Evolutionary conservation across 1,284 basidiomycete genomes (phyloP).

Genomic region (Athelia sp.): DNA sequence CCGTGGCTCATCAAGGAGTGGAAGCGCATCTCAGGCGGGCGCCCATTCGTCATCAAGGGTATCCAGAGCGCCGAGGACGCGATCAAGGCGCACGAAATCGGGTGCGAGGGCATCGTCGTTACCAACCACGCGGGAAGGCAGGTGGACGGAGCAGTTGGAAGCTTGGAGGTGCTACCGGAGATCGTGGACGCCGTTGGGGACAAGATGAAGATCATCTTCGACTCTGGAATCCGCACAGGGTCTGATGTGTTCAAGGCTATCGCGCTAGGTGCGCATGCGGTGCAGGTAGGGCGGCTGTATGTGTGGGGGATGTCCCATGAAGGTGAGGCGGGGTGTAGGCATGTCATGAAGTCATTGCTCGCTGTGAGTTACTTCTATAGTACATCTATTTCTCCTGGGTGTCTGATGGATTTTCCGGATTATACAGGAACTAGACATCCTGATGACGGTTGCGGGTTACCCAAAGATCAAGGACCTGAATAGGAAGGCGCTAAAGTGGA

Average conservation of each 20-base stretch:
- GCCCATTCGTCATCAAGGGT: constrained; percentile 56
- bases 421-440: constrained; percentile 48
- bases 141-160: constrained; percentile 54
- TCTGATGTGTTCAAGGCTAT: constrained; percentile 57
- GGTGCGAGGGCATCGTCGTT: constrained; percentile 56
- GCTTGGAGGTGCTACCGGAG: constrained; percentile 48
- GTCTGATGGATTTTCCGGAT: not conserved
- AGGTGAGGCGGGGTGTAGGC: constrained; percentile 42
- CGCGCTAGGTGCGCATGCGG: constrained; percentile 42
- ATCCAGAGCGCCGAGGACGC: constrained; percentile 50
- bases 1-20: constrained; percentile 46
- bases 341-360: constrained; percentile 53
- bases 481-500: constrained; percentile 30
- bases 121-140: constrained; percentile 60
- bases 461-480: constrained; percentile 37
- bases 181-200: constrained; percentile 47
- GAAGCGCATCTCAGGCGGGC: constrained; percentile 46
- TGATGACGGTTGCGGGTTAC: constrained; percentile 46
- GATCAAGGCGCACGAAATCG: constrained; percentile 40
- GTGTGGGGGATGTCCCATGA: constrained; percentile 50
- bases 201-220: constrained; percentile 55
- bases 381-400: not conserved
- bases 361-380: not conserved
- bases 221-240: constrained; percentile 53
- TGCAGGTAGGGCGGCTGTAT: constrained; percentile 41